These are phyloP conservation scores for Triticum monococcum DNA, from an alignment of 176 grass and related monocot species.

Conservation along the genomic window DNA sequence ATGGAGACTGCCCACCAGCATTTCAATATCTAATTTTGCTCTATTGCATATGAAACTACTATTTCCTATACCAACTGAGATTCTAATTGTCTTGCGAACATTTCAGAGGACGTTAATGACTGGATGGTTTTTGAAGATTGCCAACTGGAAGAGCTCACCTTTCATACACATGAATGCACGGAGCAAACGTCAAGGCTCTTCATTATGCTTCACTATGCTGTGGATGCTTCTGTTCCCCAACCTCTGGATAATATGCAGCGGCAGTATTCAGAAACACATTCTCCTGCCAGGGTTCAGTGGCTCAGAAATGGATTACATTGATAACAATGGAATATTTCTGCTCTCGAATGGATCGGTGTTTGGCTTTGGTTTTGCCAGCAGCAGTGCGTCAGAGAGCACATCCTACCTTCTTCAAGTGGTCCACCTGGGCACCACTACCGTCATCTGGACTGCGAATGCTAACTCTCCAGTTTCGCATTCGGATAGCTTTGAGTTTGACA, in stretches of 20 bases:
- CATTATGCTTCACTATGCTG: constrained; percentile 10
- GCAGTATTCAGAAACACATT: constrained; percentile 52
- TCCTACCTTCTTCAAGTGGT: constrained; percentile 63
- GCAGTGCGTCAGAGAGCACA: constrained; percentile 32
- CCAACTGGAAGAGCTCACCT: neutral
- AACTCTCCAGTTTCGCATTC: constrained; percentile 52
- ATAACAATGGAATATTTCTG: constrained; percentile 72
- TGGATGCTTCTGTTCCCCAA: constrained; percentile 30
- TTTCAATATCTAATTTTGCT: neutral
- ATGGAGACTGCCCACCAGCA: neutral
- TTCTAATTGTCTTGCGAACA: constrained; percentile 16
- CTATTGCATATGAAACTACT: neutral
- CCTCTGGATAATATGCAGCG: constrained; percentile 35
- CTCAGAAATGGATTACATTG: constrained; percentile 81
- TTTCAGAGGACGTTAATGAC: constrained; percentile 10
- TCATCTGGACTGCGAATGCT: constrained; percentile 78
- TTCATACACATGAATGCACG: constrained; percentile 25
- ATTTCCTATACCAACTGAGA: neutral
- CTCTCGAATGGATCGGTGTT: constrained; percentile 66
- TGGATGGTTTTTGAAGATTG: constrained; percentile 33
- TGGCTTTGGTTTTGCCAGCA: constrained; percentile 73
- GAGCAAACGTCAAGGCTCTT: neutral
- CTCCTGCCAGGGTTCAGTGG: constrained; percentile 51
- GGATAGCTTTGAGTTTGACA: constrained; percentile 66
- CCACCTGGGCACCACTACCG: constrained; percentile 42